phyloP scores from a whole-genome alignment of 192 early-diverging fungal genomes.

The Mortierella claussenii region DNA sequence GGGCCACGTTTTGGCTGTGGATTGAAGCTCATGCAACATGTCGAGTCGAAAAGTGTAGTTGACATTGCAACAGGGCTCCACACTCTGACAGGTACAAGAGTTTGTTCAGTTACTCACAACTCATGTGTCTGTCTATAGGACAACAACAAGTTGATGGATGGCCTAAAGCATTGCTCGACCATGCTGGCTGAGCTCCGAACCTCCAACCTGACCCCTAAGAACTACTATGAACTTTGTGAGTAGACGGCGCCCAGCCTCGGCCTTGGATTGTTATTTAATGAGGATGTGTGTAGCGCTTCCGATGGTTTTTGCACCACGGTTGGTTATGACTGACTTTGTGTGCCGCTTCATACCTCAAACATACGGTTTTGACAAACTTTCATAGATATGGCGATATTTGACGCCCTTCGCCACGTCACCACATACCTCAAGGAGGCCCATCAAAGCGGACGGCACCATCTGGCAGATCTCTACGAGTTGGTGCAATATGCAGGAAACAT shows the following conservation, averaged over 20 bases:
- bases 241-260: conserved; percentile 14
- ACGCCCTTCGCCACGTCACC: conserved; percentile 93
- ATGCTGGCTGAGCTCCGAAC: conserved; percentile 98
- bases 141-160: conserved; percentile 94
- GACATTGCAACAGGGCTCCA: background rate
- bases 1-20: no score
- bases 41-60: no score
- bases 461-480: conserved; percentile 96
- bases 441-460: conserved; percentile 77
- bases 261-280: no score
- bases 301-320: no score
- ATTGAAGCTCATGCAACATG: no score
- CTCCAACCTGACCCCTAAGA: conserved; percentile 93
- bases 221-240: conserved; percentile 99
- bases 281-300: no score
- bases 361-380: no score
- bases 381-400: conserved; percentile 98
- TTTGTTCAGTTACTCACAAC: no score
- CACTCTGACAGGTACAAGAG: background rate
- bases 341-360: no score
- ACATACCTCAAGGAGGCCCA: conserved; percentile 94
- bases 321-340: no score
- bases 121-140: no score
- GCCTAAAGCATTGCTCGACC: conserved; percentile 97
- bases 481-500: conserved; percentile 99